A percentile compares a stretch with the other conserved stretches of the same genome.
These are phyloP conservation scores for Neonectria faginata DNA, from an alignment of 2,329 filamentous ascomycete genomes.

Conservation along the genomic window DNA sequence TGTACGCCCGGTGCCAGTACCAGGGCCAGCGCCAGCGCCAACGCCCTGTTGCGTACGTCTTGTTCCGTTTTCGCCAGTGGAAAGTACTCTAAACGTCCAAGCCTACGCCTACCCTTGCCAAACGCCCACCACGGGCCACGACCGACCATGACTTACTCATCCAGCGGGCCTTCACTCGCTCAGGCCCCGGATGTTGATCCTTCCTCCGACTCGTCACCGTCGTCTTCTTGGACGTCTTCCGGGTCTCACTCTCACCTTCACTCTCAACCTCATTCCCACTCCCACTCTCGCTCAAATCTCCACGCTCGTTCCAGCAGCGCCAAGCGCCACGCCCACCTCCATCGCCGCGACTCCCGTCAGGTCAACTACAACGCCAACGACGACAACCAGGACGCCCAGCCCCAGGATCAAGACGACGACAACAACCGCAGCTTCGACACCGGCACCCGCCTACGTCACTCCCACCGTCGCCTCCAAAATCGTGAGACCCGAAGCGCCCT, in stretches of 20 bases:
- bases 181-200: constrained; percentile 50
- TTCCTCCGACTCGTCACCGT: constrained; percentile 30
- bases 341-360: constrained; percentile 31
- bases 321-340: constrained; percentile 36
- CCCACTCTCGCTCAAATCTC: constrained; percentile 34
- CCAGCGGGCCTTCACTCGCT: constrained; percentile 53
- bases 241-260: constrained; percentile 43
- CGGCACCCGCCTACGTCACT: constrained; percentile 36
- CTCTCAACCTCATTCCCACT: constrained; percentile 37
- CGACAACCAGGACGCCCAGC: constrained; percentile 27
- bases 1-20: neutral
- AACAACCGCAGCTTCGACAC: constrained; percentile 42
- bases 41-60: neutral
- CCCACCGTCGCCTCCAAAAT: constrained; percentile 40
- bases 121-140: constrained; percentile 46
- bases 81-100: constrained; percentile 1
- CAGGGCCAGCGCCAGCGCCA: neutral
- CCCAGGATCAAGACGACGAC: constrained; percentile 31
- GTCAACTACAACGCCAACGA: constrained; percentile 25
- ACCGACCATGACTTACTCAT: constrained; percentile 51
- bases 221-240: constrained; percentile 39
- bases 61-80: neutral
- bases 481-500: constrained; percentile 38
- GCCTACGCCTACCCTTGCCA: constrained; percentile 30
- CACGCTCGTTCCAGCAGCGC: constrained; percentile 35